phyloP scores from a whole-genome alignment of 106 monocot species.

The Narthecium ossifragum region DNA sequence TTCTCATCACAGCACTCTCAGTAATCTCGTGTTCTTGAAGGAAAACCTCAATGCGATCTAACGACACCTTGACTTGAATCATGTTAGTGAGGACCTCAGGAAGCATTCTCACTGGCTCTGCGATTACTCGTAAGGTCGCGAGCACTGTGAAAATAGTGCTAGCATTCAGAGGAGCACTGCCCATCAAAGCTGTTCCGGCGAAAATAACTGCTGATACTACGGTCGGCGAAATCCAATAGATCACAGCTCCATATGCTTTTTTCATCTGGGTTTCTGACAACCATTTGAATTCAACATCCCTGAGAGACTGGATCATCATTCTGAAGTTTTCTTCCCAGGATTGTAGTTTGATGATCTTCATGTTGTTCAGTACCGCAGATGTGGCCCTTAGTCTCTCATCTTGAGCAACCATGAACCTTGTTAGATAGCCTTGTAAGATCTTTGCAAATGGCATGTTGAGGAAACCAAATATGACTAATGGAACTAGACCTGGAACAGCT shows the following conservation, averaged over 20 bases:
- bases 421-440: conserved; percentile 45
- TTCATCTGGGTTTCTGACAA: conserved; percentile 47
- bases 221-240: conserved; percentile 80
- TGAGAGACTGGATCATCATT: conserved; percentile 27
- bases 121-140: conserved; percentile 58
- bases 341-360: conserved; percentile 88
- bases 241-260: conserved; percentile 47
- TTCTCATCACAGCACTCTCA: conserved; percentile 31
- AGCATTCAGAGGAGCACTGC: conserved; percentile 56
- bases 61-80: conserved; percentile 73
- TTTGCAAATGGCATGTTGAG: conserved; percentile 76
- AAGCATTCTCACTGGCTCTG: conserved; percentile 67
- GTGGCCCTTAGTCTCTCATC: conserved; percentile 67
- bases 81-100: conserved; percentile 63
- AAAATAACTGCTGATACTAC: conserved; percentile 66
- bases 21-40: conserved; percentile 67
- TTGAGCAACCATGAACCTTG: conserved; percentile 66
- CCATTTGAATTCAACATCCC: conserved; percentile 68
- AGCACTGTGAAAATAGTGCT: conserved; percentile 66
- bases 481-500: conserved; percentile 47
- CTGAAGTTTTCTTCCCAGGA: conserved; percentile 82
- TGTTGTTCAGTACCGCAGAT: conserved; percentile 59
- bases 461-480: conserved; percentile 37
- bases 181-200: conserved; percentile 28
- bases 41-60: conserved; percentile 66